Base-by-base conservation (phyloP, 1,139 yeast genomes). In the Blastobotrys ciferrii region DNA sequence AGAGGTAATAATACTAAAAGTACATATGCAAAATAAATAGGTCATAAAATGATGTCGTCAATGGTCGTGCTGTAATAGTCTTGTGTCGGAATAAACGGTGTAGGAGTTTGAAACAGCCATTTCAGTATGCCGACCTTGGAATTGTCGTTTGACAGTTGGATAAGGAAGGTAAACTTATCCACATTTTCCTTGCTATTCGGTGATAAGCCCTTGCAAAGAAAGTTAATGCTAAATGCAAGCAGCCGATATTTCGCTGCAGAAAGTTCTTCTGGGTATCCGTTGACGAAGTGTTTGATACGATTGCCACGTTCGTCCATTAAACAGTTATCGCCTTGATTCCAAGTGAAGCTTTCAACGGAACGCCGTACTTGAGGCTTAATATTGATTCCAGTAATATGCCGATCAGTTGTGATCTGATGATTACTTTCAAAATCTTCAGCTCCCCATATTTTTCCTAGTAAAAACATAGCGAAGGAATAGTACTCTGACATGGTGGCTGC, bases 1-100 rank as follows among this genome's bases (percentile, higher is more conserved):
- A n/a, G n/a, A n/a, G n/a, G n/a, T n/a, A 20, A 12, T 15, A 20
- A 39, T 31, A 31, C 28, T 12, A 12, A 7, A 20, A 28, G n/a
- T n/a, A n/a, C n/a, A n/a, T n/a, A n/a, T n/a, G n/a, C n/a, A n/a
- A 43, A 30, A 18, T 3, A 18, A 47, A 32, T 20, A 32, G 32
- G 28, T 25, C 25, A 38, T n/a, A 20, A 35, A 39, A 23, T 17
- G 4, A 39, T 13, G 15, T 39, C 42, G 15, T 39, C 42, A 39
- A 30, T n/a, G 5, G 40, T 36, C 14, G 40, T 36, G 14, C 12
- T 6, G 33, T 11, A 28, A 14, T 4, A 36, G 25, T 13, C 11
- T n/a, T 36, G 6, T 18, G 28, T 4, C 4, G 17, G n/a, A n/a
- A 7, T 33, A 19, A 23, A 6, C 9, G 28, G 28, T 6, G 28